Evolutionary conservation across 2,329 filamentous ascomycete species (phyloP), one percentile per base, ranked within the genome.

Genomic region (Arthrocladium fulminans): DNA sequence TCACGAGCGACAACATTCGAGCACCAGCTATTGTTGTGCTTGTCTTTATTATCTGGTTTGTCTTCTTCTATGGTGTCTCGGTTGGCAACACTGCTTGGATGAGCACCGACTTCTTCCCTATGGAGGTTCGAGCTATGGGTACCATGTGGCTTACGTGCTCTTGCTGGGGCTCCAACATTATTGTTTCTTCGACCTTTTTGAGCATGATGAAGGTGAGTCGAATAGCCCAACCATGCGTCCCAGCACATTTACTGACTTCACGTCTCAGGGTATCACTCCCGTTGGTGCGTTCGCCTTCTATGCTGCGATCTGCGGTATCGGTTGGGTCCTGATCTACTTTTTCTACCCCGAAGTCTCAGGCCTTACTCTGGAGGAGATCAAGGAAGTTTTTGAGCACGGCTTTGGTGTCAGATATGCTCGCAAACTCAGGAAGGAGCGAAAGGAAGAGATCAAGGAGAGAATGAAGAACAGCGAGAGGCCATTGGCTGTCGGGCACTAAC

Each of bases 221-320:
- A 35, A 13, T 35, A 15, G 4, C 32, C 6, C 32, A 3, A 12
- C 3, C 19, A 17, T 12, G 19, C 32, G n/a, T 13, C 19, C n/a
- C 32, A 35, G 10, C 6, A 35, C 12, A 35, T 3, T 4, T 13
- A 17, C 32, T 35, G 19, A 35, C 32, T n/a, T n/a, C 3, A 12
- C 3, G n/a, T 17, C 19, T 3, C 32, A 35, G 32, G 61, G 60
- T n/a, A 71, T 67, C 47, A 75, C 73, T 0, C 71, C 72, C 0
- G 69, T 65, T 2, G 73, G 73, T 1, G 68, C 73, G 0, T 77
- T 76, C 51, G 72, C 72, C 12, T 75, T 76, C 59, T 76, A 75
- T 48, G 69, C 72, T 1, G 70, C 63, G 0, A 71, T 76, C 29
- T 75, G 72, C 54, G 65, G 71, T 38, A 52, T 73, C 23, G 72